These are phyloP conservation scores for Trypanosoma vivax DNA, from an alignment of 208 protist genomes.

Conservation along the genomic window DNA sequence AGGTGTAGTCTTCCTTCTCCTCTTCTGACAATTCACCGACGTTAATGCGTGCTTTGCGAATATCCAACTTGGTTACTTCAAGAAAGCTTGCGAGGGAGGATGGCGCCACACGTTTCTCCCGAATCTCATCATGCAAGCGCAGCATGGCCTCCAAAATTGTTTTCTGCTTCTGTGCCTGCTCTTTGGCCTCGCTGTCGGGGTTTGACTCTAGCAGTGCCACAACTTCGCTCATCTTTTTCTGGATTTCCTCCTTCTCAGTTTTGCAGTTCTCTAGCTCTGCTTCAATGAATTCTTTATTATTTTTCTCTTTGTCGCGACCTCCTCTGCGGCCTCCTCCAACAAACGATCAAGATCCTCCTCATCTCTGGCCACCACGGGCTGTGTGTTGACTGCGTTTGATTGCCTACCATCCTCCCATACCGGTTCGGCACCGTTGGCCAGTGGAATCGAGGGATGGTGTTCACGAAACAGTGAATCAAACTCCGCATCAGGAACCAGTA, in stretches of 20 bases:
- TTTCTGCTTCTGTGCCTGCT: conserved; percentile 41
- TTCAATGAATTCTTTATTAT: conserved; percentile 46
- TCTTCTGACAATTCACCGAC: conserved; percentile 52
- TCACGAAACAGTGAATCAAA: conserved; percentile 65
- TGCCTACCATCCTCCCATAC: conserved; percentile 19
- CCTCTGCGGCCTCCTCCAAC: conserved; percentile 70
- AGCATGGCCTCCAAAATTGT: conserved; percentile 67
- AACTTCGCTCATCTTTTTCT: conserved; percentile 52
- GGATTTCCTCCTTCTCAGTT: conserved; percentile 61
- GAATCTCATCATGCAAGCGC: conserved; percentile 55
- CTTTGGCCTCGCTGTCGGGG: conserved; percentile 18
- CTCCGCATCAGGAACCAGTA: conserved; percentile 37
- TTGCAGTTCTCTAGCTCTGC: conserved; percentile 74
- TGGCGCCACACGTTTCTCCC: conserved; percentile 52
- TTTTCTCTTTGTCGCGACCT: conserved; percentile 38
- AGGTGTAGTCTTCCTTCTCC: conserved; percentile 67
- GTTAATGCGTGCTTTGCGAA: conserved; percentile 76
- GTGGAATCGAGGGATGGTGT: conserved; percentile 61
- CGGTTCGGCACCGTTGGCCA: conserved; percentile 12
- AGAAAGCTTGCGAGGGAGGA: conserved; percentile 65
- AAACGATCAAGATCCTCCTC: conserved; percentile 71
- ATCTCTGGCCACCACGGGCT: conserved; percentile 7
- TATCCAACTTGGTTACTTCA: conserved; percentile 51
- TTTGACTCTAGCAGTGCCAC: conserved; percentile 20
- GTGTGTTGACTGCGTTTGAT: conserved; percentile 6